Percentiles rank a stretch among this genome's conserved stretches.
phyloP scores from a whole-genome alignment of 495 filamentous ascomycete species.

The Xylaria acuta region DNA sequence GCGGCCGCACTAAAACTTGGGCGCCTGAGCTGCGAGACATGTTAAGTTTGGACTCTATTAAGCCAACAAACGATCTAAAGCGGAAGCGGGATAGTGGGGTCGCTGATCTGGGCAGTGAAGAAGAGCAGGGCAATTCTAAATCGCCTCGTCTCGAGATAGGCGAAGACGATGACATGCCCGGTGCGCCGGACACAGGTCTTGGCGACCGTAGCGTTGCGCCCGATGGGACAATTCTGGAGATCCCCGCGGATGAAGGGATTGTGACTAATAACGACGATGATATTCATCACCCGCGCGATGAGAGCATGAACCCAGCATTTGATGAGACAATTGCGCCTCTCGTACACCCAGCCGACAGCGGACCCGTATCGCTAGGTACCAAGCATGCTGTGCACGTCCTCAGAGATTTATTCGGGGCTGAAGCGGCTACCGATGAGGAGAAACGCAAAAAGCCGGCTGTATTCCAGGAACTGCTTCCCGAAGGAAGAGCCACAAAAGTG shows the following conservation, averaged over 20 bases:
- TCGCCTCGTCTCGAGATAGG: constrained; percentile 74
- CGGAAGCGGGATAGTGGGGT: constrained; percentile 91
- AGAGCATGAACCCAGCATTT: constrained; percentile 59
- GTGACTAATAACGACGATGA: constrained; percentile 62
- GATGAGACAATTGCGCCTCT: constrained; percentile 79
- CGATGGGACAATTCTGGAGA: constrained; percentile 65
- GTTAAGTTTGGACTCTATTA: constrained; percentile 80
- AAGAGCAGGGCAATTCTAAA: constrained; percentile 63
- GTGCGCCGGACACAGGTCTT: constrained; percentile 54
- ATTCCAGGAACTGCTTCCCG: constrained; percentile 92
- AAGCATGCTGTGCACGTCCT: constrained; percentile 96
- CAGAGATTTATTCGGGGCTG: constrained; percentile 79
- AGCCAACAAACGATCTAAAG: constrained; percentile 81
- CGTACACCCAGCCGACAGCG: constrained; percentile 78
- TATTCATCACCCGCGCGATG: constrained; percentile 46
- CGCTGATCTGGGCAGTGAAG: constrained; percentile 73
- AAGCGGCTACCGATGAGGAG: constrained; percentile 63
- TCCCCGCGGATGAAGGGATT: constrained; percentile 66
- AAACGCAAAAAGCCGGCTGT: constrained; percentile 80
- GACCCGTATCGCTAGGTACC: constrained; percentile 85
- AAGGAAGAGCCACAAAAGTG: constrained; percentile 73
- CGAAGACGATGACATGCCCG: constrained; percentile 62
- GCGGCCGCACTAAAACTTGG: constrained; percentile 77
- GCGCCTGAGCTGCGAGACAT: constrained; percentile 90
- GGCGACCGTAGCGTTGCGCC: constrained; percentile 57